Evolutionary conservation across 2,329 filamentous ascomycete genomes (phyloP).

Genomic region (Cladosporium sp.): DNA sequence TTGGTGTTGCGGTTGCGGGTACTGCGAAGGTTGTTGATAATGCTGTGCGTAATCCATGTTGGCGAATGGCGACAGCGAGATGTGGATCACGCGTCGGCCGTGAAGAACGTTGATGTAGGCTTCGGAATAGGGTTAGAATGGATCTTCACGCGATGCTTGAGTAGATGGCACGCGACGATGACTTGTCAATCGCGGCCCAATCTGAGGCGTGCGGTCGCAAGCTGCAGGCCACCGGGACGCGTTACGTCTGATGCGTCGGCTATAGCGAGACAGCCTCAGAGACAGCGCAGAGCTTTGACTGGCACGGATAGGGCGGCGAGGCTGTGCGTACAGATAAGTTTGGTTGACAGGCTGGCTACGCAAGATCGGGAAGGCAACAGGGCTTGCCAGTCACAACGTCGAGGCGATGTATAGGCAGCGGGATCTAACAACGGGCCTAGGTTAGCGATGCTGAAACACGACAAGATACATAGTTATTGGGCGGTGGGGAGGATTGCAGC

Average conservation of each 20-base stretch:
- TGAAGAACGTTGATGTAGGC: conserved; percentile 8
- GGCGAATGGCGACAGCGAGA: conserved; percentile 21
- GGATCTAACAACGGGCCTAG: conserved; percentile 14
- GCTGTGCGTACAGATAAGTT: conserved; percentile 6
- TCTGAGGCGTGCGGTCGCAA: conserved; percentile 12
- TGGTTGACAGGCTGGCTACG: conserved; percentile 14
- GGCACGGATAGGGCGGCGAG: conserved; percentile 6
- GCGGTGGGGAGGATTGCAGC: conserved; percentile 18
- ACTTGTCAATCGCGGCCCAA: conserved; percentile 14
- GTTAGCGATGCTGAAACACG: conserved; percentile 23
- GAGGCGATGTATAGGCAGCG: conserved; percentile 11
- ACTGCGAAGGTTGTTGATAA: conserved; percentile 41
- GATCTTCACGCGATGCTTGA: conserved; percentile 9
- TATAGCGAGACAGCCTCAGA: conserved; percentile 8
- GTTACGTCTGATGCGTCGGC: conserved; percentile 7
- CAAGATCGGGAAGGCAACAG: conserved; percentile 10
- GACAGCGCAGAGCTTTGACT: conserved; percentile 4
- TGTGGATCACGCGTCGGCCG: conserved; percentile 7
- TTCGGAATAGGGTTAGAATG: conserved; percentile 8
- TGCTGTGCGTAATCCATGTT: conserved; percentile 45
- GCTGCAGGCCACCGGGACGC: conserved; percentile 8
- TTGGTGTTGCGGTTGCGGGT: conserved; percentile 37
- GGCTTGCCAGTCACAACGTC: conserved; percentile 17
- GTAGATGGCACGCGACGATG: conserved; percentile 9
- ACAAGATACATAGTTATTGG: conserved; percentile 25